Conservation (phyloP, 2,329 filamentous ascomycete genomes). For the Berkeleyomyces basicola region DNA sequence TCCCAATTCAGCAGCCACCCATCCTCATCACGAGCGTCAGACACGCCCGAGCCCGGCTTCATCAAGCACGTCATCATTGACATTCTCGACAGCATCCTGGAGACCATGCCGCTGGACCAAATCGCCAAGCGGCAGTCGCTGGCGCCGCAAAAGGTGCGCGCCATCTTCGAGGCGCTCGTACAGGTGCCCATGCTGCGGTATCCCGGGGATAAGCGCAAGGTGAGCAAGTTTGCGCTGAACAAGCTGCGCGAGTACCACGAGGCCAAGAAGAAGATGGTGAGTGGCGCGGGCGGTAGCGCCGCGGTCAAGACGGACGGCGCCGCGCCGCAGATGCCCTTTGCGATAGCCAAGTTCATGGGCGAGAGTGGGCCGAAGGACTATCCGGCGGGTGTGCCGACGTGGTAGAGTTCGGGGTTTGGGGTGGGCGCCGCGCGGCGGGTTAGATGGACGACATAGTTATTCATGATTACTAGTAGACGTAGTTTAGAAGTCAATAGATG, state of each 20-base stretch:
- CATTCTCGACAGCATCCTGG: constrained; percentile 31
- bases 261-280: constrained; percentile 23
- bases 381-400: constrained; percentile 9
- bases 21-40: too few relatives aligned
- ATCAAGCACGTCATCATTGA: constrained; percentile 29
- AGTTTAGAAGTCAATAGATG: too few relatives aligned
- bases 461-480: background rate
- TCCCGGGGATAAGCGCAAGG: constrained; percentile 25
- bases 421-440: too few relatives aligned
- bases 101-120: constrained; percentile 28
- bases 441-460: background rate
- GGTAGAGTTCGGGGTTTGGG: background rate
- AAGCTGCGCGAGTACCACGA: constrained; percentile 28
- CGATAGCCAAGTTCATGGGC: constrained; percentile 9
- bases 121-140: constrained; percentile 29
- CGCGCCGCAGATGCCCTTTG: background rate
- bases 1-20: background rate
- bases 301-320: background rate
- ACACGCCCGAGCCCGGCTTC: background rate
- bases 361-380: constrained; percentile 11
- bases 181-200: constrained; percentile 31
- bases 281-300: background rate
- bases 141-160: constrained; percentile 27
- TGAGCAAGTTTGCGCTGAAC: constrained; percentile 25
- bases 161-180: constrained; percentile 31